phyloP scores from a whole-genome alignment of 2,329 filamentous ascomycete species.

The Aspergillus fumigatus region DNA sequence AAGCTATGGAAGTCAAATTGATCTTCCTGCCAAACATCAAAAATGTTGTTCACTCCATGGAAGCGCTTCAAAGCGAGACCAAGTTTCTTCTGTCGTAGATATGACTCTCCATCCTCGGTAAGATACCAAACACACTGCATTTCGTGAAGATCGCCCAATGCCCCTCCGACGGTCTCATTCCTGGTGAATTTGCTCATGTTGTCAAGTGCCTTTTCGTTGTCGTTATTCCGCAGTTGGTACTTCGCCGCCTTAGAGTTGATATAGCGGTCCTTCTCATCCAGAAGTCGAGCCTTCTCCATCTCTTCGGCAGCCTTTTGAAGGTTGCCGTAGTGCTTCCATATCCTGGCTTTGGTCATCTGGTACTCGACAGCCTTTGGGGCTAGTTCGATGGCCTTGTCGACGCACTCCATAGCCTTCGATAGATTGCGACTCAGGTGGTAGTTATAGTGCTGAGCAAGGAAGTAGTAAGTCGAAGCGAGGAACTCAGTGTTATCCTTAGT shows the following conservation, averaged over 20 bases:
- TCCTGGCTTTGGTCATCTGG: conserved; percentile 90
- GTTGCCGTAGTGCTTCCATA: conserved; percentile 87
- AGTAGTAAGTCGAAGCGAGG: conserved; percentile 78
- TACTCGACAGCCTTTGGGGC: conserved; percentile 82
- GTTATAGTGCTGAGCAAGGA: conserved; percentile 95
- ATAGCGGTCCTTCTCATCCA: conserved; percentile 89
- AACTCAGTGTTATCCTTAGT: conserved; percentile 57
- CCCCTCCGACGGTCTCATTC: conserved; percentile 81
- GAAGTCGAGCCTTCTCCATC: conserved; percentile 80
- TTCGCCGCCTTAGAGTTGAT: conserved; percentile 99
- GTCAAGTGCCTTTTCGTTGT: conserved; percentile 78
- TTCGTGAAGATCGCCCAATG: conserved; percentile 84
- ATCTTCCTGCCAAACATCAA: conserved; percentile 96
- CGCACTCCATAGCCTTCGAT: conserved; percentile 71
- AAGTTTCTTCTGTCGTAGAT: conserved; percentile 73
- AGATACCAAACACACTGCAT: conserved; percentile 99
- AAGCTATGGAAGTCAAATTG: conserved; percentile 99
- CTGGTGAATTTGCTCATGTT: conserved; percentile 93
- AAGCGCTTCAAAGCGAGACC: conserved; percentile 90
- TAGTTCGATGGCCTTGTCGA: conserved; percentile 76
- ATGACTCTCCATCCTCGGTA: conserved; percentile 89
- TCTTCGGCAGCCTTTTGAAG: conserved; percentile 71
- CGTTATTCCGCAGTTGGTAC: conserved; percentile 88
- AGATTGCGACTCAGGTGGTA: conserved; percentile 84
- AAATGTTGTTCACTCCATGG: conserved; percentile 82